Conservation (phyloP, 441 rosid genomes). For the Jatropha multifida region DNA sequence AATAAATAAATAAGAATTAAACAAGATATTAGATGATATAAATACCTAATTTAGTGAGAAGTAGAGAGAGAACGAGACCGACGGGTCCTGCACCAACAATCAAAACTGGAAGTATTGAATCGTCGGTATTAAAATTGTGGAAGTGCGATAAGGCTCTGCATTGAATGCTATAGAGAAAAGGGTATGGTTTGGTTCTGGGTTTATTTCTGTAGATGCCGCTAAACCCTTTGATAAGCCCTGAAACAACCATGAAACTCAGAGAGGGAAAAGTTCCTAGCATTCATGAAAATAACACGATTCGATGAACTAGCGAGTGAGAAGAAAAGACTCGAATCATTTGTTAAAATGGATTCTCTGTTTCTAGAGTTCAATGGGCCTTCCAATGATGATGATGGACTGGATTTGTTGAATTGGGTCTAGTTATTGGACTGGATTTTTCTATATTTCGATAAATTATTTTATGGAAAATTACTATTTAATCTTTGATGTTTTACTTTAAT, state of each 20-base stretch:
- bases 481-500: no score
- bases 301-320: no score
- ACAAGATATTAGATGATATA: not conserved
- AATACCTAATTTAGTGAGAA: conserved; percentile 80
- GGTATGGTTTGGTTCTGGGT: conserved; percentile 35
- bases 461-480: no score
- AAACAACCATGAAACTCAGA: conserved; percentile 40
- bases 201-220: conserved; percentile 31
- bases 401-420: no score
- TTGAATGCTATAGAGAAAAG: conserved; percentile 28
- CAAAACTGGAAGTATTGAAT: conserved; percentile 68
- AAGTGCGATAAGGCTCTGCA: conserved; percentile 39
- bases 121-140: conserved; percentile 22
- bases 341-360: no score
- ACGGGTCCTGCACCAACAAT: conserved; percentile 98
- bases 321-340: no score
- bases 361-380: no score
- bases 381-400: no score
- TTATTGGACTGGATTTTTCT: no score
- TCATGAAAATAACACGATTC: not conserved
- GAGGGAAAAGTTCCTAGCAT: not conserved
- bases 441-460: no score
- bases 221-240: conserved; percentile 46
- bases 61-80: conserved; percentile 86
- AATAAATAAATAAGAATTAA: not conserved